Base-by-base conservation (phyloP, 306 rosid genomes). In the Oemleria cerasiformis region DNA sequence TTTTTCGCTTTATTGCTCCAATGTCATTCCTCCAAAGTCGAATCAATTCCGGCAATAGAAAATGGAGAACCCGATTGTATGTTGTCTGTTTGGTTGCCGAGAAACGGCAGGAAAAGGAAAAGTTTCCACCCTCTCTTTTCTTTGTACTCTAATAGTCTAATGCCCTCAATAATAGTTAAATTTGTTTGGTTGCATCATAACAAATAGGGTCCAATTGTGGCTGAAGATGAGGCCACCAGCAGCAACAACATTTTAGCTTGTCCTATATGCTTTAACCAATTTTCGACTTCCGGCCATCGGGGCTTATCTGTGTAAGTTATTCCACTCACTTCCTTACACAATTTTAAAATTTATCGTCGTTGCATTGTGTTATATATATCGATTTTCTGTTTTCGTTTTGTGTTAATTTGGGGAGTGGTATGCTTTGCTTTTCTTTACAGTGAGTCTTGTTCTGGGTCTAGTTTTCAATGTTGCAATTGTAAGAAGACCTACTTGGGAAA, bases 391-490 rank as follows among this genome's bases (percentile, higher is more conserved):
- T 36, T 6, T 17, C 15, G 54, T 44, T 39, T 73, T 54, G 36
- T 3, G 48, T n/a, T 41, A 16, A 34, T 71, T 42, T 45, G 25
- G 8, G 51, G 19, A 54, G 45, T 55, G 43, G 12, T 4, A 12
- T 75, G 40, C 30, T 71, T 68, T 30, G 36, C 3, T 30, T 30
- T 30, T 30, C 36, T 30, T 42, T 70, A 40, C 87, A 87, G 97
- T 51, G 90, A 87, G 34, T 75, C 88, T 48, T 80, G 76, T 19
- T 30, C 82, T 20, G 92, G 91, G 59, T 79, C 88, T 70, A 75
- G 23, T 72, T 85, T 91, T 47, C 88, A 89, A 79, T 94, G 97
- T 65, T 40, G 87, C 69, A 83, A 91, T 53, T 94, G 98, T 77
- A 85, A 73, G 82, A 91, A 94, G 84, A 80, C 90, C 30, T 91